These are phyloP conservation scores for Mycena polygramma DNA, from an alignment of 768 basidiomycete genomes.

Conservation along the genomic window DNA sequence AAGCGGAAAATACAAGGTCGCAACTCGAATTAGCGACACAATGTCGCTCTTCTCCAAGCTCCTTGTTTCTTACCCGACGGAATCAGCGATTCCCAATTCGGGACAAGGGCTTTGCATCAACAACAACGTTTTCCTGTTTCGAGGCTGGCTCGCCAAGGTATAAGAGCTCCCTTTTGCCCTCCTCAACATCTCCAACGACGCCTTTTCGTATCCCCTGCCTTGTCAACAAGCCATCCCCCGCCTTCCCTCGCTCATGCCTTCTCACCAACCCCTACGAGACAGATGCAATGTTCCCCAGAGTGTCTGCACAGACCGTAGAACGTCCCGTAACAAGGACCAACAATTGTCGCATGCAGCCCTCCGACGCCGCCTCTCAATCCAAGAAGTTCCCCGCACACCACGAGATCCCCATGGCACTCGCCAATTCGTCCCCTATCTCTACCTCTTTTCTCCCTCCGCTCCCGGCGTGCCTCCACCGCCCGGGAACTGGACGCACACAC, in stretches of 20 bases:
- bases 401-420: conserved; percentile 13
- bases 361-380: background rate
- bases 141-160: background rate
- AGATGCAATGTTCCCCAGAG: background rate
- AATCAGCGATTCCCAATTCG: background rate
- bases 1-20: conserved; percentile 5
- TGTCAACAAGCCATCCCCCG: too few relatives aligned
- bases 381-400: conserved; percentile 14
- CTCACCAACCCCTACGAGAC: conserved; percentile 5
- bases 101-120: background rate
- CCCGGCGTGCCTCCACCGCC: background rate
- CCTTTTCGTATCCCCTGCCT: background rate
- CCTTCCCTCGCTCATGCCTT: background rate
- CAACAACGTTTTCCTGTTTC: conserved; percentile 15
- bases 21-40: background rate
- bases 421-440: conserved; percentile 35
- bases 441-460: conserved; percentile 14
- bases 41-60: background rate
- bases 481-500: conserved; percentile 33
- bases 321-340: background rate
- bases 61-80: conserved; percentile 15
- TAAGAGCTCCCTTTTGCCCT: background rate
- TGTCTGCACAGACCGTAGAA: background rate
- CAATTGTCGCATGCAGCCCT: background rate
- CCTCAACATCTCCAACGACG: background rate